Evolutionary conservation across 371 early-diverging fungal species (phyloP), one percentile per base, ranked within the genome.

Genomic region (Mucor lusitanicus): DNA sequence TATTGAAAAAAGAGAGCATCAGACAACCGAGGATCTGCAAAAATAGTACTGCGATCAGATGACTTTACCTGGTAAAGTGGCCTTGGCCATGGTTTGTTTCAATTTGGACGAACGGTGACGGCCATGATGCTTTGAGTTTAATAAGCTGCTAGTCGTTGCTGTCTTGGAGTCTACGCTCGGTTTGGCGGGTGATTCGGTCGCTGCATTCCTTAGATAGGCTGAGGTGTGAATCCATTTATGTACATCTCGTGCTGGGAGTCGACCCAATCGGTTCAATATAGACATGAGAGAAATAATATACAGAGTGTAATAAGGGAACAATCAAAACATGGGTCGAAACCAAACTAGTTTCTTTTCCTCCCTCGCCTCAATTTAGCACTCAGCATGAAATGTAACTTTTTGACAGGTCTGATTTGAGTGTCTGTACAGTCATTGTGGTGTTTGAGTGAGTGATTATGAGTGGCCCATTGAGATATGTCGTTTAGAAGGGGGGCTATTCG

Each of bases 81-180:
- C 39, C 39, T 23, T 42, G n/a, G 46, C 32, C 44, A 28, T 61
- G 42, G 39, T 64, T n/a, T 58, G 57, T 40, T 33, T 64, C 23
- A 57, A 30, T 57, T 57, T 64, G 9, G 42, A 30, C 17, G 64
- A 64, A 44, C 58, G 57, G 8, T 64, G 57, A 57, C 64, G 64
- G 39, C 64, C 64, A 8, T 56, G 39, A 11, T 55, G 57, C 6
- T 54, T 23, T 8, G 59, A 33, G 32, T 56, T 32, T n/a, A 56
- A 33, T 33, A 56, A 56, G 25, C 19, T 56, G 25, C 19, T 56
- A 6, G 12, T 53, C 6, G 53, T 53, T 27, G 53, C 27, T 27
- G 53, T 53, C 15, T 30, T 56, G 5, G 54, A 27, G 12, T 63
- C 63, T 25, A 12, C 40, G 33, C 33, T 33, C 6, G 63, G 56